A percentile compares a stretch with the other conserved stretches of the same genome.
Evolutionary conservation across 257 asterid species (phyloP).

Genomic region (Hygrophila difformis): DNA sequence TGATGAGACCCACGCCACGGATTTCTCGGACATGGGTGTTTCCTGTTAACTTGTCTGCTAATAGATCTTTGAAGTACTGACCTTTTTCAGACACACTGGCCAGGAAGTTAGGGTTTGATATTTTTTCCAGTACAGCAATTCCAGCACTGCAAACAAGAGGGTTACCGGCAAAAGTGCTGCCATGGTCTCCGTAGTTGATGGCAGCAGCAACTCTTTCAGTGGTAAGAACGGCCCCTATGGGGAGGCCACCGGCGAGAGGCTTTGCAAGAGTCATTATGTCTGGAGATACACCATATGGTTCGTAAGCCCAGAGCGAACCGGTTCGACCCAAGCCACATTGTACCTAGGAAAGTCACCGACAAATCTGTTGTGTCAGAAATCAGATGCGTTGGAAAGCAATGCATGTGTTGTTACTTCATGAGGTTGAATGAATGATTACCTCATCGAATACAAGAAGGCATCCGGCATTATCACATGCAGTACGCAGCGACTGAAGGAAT

Average conservation of each 20-base stretch:
- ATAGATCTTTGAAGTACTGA: slow-evolving; percentile 42
- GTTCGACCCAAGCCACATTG: slow-evolving; percentile 95
- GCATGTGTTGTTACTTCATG: background rate
- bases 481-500: slow-evolving; percentile 59
- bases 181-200: slow-evolving; percentile 81
- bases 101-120: slow-evolving; percentile 51
- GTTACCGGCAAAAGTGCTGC: slow-evolving; percentile 96
- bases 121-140: slow-evolving; percentile 64
- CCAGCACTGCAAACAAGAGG: slow-evolving; percentile 90
- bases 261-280: slow-evolving; percentile 95
- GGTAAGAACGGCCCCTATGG: slow-evolving; percentile 76
- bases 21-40: slow-evolving; percentile 68
- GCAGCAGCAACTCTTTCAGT: slow-evolving; percentile 65
- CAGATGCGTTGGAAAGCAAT: too few relatives aligned
- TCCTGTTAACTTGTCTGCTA: slow-evolving; percentile 40
- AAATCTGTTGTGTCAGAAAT: slow-evolving; percentile 8
- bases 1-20: slow-evolving; percentile 74
- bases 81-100: slow-evolving; percentile 64
- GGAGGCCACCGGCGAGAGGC: slow-evolving; percentile 98
- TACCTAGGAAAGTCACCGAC: slow-evolving; percentile 33
- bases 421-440: slow-evolving; percentile 34
- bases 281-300: slow-evolving; percentile 57
- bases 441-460: slow-evolving; percentile 86
- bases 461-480: slow-evolving; percentile 66
- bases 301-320: slow-evolving; percentile 92